These are phyloP conservation scores for Aspergillus sojae DNA, from an alignment of 2,329 filamentous ascomycete genomes.

Conservation along the genomic window DNA sequence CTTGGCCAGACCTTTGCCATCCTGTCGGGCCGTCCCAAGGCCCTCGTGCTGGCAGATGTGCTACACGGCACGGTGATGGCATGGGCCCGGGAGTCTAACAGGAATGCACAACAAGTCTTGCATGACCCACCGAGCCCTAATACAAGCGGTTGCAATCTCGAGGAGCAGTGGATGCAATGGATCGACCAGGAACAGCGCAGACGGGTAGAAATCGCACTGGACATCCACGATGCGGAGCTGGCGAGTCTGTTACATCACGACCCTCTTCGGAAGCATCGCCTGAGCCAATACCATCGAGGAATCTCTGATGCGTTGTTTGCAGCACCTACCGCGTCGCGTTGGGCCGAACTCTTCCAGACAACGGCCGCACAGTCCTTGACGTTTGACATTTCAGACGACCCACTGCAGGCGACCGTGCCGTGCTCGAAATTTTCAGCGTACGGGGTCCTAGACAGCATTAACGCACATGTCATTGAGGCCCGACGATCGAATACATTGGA, in stretches of 20 bases:
- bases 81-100: conserved; percentile 31
- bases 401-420: conserved; percentile 14
- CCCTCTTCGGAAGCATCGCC: too few relatives aligned
- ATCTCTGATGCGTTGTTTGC: too few relatives aligned
- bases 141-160: neutral
- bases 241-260: conserved; percentile 22
- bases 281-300: too few relatives aligned
- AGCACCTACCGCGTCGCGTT: too few relatives aligned
- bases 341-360: neutral
- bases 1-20: conserved; percentile 34
- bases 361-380: too few relatives aligned
- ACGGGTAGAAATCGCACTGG: conserved; percentile 29
- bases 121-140: too few relatives aligned
- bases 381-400: conserved; percentile 23
- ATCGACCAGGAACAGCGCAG: conserved; percentile 29
- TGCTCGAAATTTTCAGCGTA: too few relatives aligned
- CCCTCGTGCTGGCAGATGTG: conserved; percentile 31
- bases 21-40: conserved; percentile 29
- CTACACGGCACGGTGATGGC: conserved; percentile 34
- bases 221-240: conserved; percentile 34
- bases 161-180: conserved; percentile 27
- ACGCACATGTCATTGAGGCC: too few relatives aligned
- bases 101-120: conserved; percentile 8
- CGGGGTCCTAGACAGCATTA: too few relatives aligned
- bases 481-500: too few relatives aligned